phyloP scores from a whole-genome alignment of 2,329 filamentous ascomycete species.

The Beauveria sp. region DNA sequence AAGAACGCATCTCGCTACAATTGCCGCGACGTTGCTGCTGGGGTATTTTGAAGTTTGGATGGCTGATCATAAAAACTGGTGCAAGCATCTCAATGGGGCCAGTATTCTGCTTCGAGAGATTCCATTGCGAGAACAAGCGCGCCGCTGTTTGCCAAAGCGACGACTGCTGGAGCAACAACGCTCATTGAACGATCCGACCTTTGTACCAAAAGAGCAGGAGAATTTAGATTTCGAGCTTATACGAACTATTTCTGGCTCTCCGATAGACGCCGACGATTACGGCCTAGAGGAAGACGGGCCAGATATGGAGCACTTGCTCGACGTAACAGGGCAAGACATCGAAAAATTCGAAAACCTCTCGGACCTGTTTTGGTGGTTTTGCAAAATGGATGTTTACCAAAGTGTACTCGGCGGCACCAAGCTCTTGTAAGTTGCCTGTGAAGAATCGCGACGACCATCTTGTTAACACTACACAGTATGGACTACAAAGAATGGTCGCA shows the following conservation, averaged over 20 bases:
- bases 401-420: conserved; percentile 79
- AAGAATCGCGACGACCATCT: neutral
- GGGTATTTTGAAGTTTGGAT: conserved; percentile 93
- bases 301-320: conserved; percentile 17
- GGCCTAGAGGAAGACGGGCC: conserved; percentile 25
- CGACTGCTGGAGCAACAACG: conserved; percentile 25
- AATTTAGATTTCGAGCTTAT: conserved; percentile 36
- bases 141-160: conserved; percentile 57
- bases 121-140: conserved; percentile 66
- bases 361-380: conserved; percentile 94
- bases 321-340: conserved; percentile 54
- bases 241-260: conserved; percentile 31
- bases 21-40: conserved; percentile 81
- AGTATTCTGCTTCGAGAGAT: conserved; percentile 77
- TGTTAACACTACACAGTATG: conserved; percentile 45
- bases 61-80: conserved; percentile 93
- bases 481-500: conserved; percentile 76
- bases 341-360: conserved; percentile 72
- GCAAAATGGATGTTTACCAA: conserved; percentile 89
- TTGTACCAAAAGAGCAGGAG: conserved; percentile 23
- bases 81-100: conserved; percentile 80
- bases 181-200: neutral
- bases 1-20: conserved; percentile 67
- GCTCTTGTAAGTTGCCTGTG: conserved; percentile 60
- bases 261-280: conserved; percentile 30